A percentile compares a stretch with the other conserved stretches of the same genome.
phyloP scores from a whole-genome alignment of 495 filamentous ascomycete genomes.

The Penicillium chermesinum region DNA sequence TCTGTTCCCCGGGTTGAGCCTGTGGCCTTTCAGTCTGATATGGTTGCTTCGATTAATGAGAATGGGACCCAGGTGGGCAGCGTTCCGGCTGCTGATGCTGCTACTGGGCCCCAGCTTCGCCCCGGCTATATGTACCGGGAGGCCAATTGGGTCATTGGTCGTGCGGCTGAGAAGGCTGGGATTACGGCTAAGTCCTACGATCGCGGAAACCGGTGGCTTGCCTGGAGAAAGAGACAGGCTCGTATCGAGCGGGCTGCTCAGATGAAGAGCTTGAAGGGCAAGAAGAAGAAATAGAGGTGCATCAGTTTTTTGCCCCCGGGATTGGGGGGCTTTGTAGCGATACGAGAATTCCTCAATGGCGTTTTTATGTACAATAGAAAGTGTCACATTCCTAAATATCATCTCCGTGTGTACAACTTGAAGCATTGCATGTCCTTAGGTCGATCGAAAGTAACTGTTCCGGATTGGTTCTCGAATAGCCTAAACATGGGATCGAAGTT shows the following conservation, averaged over 20 bases:
- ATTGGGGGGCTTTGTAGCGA: slow-evolving; percentile 29
- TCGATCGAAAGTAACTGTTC: too few relatives aligned
- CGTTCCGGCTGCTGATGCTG: slow-evolving; percentile 29
- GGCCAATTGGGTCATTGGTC: slow-evolving; percentile 79
- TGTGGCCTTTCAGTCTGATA: slow-evolving; percentile 29
- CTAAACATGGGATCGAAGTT: too few relatives aligned
- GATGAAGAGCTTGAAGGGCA: slow-evolving; percentile 54
- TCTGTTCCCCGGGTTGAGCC: slow-evolving; percentile 42
- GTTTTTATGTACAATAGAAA: slow-evolving; percentile 41
- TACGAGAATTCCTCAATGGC: slow-evolving; percentile 27
- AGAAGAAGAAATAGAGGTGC: slow-evolving; percentile 44
- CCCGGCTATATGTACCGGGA: slow-evolving; percentile 77
- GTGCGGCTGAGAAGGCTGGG: slow-evolving; percentile 55
- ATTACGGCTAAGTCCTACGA: slow-evolving; percentile 49
- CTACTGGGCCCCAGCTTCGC: slow-evolving; percentile 48
- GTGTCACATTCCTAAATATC: slow-evolving; percentile 14
- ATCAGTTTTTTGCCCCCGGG: slow-evolving; percentile 17
- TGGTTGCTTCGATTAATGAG: slow-evolving; percentile 28
- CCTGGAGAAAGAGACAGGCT: slow-evolving; percentile 55
- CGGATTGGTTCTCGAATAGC: too few relatives aligned
- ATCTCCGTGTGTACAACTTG: slow-evolving; percentile 15
- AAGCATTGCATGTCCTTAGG: too few relatives aligned
- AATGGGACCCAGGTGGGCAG: slow-evolving; percentile 28
- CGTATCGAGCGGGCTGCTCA: slow-evolving; percentile 50
- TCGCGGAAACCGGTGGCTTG: slow-evolving; percentile 53